phyloP scores from a whole-genome alignment of 164 flowering plant genomes.

The Tinospora cordifolia region DNA sequence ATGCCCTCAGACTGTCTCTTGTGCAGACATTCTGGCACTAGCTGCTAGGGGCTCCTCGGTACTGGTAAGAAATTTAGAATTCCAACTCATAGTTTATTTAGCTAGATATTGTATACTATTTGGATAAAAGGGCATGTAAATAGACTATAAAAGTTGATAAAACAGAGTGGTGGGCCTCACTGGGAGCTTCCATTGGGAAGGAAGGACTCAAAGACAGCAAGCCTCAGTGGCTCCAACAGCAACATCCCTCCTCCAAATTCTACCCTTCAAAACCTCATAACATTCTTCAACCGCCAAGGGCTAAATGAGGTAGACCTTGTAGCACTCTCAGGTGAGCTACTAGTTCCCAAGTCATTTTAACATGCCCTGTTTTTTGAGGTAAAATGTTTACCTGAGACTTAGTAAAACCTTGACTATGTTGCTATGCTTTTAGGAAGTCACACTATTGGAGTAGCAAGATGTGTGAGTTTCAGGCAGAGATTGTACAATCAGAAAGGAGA shows the following conservation, averaged over 20 bases:
- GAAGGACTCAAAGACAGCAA: constrained; percentile 79
- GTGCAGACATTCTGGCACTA: constrained; percentile 84
- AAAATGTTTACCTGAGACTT: background rate
- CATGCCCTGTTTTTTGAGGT: background rate
- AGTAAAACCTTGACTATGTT: background rate
- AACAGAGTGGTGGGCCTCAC: constrained; percentile 74
- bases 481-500: constrained; percentile 79
- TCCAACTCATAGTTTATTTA: background rate
- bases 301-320: constrained; percentile 77
- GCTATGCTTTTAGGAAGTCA: constrained; percentile 51
- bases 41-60: constrained; percentile 77
- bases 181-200: constrained; percentile 94
- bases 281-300: constrained; percentile 64
- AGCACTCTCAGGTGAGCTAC: constrained; percentile 70
- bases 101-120: background rate
- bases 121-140: background rate
- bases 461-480: constrained; percentile 73
- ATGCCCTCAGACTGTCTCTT: constrained; percentile 81
- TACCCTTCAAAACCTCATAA: constrained; percentile 57
- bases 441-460: constrained; percentile 83
- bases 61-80: constrained; percentile 35
- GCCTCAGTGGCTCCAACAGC: constrained; percentile 50
- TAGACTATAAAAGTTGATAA: background rate
- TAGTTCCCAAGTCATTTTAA: background rate
- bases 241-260: constrained; percentile 82